A percentile compares a stretch with the other conserved stretches of the same genome.
phyloP scores from a whole-genome alignment of 2,329 filamentous ascomycete species.

The Talaromyces sp. region DNA sequence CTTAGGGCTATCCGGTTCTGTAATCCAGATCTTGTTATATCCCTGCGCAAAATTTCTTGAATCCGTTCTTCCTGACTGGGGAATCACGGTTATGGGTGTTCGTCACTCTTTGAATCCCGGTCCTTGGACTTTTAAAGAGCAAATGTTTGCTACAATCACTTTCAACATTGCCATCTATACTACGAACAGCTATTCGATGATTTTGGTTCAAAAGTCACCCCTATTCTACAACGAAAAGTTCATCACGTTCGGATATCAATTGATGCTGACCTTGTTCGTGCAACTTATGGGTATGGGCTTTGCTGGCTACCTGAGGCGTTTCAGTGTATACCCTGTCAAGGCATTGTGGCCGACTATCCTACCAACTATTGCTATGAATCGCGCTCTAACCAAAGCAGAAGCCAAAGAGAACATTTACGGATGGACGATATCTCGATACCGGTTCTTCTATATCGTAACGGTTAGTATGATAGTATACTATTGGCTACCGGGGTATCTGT shows the following conservation, averaged over 20 bases:
- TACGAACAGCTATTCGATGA: slow-evolving; percentile 13
- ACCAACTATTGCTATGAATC: slow-evolving; percentile 15
- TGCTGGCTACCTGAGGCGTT: slow-evolving; percentile 8
- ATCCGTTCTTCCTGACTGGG: slow-evolving; percentile 10
- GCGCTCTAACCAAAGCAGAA: slow-evolving; percentile 11
- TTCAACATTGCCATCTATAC: slow-evolving; percentile 16
- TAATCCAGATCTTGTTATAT: slow-evolving; percentile 9
- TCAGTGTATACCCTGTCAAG: slow-evolving; percentile 16
- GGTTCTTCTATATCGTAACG: slow-evolving; percentile 13
- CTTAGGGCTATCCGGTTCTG: neutral
- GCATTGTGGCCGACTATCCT: slow-evolving; percentile 13
- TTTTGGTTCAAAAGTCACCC: slow-evolving; percentile 8
- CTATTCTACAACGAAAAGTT: slow-evolving; percentile 11
- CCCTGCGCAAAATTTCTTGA: slow-evolving; percentile 14
- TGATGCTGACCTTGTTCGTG: slow-evolving; percentile 13
- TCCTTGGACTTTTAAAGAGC: slow-evolving; percentile 13
- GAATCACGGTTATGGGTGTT: slow-evolving; percentile 6
- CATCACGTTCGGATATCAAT: slow-evolving; percentile 10
- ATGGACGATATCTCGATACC: slow-evolving; percentile 13
- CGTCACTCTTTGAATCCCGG: slow-evolving; percentile 12
- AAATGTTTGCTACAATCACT: slow-evolving; percentile 15
- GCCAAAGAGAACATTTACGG: slow-evolving; percentile 12
- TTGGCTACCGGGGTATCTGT: slow-evolving; percentile 9
- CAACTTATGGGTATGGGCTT: slow-evolving; percentile 15
- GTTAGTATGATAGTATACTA: neutral